Evolutionary conservation across 345 rosid genomes (phyloP).

Genomic region (Ricinus communis): DNA sequence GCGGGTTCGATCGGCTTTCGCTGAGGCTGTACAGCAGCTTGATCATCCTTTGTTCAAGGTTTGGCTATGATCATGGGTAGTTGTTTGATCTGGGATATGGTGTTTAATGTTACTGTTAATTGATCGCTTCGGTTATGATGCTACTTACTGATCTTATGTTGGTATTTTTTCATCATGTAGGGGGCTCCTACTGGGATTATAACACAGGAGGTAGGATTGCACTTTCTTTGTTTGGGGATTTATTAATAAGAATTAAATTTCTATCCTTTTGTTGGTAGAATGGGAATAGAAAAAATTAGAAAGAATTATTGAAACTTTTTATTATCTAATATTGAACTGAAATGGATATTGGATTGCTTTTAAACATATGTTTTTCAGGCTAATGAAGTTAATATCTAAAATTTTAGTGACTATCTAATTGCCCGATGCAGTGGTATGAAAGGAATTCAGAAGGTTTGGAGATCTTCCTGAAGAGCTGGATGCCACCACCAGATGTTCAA

Average conservation of each 20-base stretch:
- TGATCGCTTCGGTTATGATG: not conserved
- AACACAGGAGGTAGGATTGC: constrained; percentile 68
- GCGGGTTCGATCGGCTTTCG: constrained; percentile 67
- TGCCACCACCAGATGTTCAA: constrained; percentile 53
- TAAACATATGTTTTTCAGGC: not conserved
- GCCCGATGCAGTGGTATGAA: constrained; percentile 66
- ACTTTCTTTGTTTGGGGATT: not conserved
- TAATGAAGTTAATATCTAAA: not conserved
- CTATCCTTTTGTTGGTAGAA: not conserved
- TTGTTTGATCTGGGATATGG: not conserved
- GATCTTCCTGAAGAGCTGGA: constrained; percentile 84
- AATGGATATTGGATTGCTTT: not conserved
- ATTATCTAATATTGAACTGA: not conserved
- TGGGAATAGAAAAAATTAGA: not conserved
- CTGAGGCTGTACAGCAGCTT: constrained; percentile 58
- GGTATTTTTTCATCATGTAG: constrained; percentile 35
- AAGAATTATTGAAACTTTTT: not conserved
- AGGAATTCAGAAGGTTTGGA: constrained; percentile 66
- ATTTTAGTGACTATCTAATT: not conserved
- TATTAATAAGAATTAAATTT: not conserved
- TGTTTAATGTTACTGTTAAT: not conserved
- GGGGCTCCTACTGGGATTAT: constrained; percentile 72
- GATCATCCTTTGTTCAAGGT: constrained; percentile 89
- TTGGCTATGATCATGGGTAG: not conserved
- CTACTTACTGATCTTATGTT: not conserved